Evolutionary conservation across 495 filamentous ascomycete genomes (phyloP).

Genomic region (Penicillium taxi): DNA sequence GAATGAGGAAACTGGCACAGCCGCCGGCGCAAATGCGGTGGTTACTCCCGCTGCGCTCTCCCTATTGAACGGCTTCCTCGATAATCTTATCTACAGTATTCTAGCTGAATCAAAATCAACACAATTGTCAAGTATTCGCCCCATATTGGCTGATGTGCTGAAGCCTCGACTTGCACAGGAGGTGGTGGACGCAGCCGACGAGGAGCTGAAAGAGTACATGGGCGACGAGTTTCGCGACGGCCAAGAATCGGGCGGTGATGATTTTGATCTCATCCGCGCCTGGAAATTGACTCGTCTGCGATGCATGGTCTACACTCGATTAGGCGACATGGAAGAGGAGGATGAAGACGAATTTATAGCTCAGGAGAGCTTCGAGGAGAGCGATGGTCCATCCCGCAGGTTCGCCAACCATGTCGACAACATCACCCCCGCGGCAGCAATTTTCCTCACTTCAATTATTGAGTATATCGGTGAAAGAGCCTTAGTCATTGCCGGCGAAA

Average conservation of each 20-base stretch:
- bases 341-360: constrained; percentile 83
- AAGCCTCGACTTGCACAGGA: constrained; percentile 83
- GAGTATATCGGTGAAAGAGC: constrained; percentile 93
- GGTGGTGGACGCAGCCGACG: constrained; percentile 79
- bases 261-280: constrained; percentile 78
- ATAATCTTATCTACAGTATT: constrained; percentile 86
- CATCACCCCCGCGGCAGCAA: constrained; percentile 86
- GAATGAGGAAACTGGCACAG: constrained; percentile 52
- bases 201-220: constrained; percentile 83
- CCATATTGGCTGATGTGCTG: constrained; percentile 78
- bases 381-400: constrained; percentile 42
- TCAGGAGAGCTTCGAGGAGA: constrained; percentile 55
- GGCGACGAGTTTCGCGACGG: constrained; percentile 55
- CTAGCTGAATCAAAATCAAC: constrained; percentile 74
- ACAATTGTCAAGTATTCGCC: constrained; percentile 66
- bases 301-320: constrained; percentile 95
- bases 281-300: constrained; percentile 89
- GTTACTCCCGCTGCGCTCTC: constrained; percentile 69
- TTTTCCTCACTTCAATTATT: constrained; percentile 89
- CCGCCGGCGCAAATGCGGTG: constrained; percentile 48
- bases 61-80: constrained; percentile 86
- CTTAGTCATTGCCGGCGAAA: constrained; percentile 79
- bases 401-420: constrained; percentile 53
- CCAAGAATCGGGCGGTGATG: constrained; percentile 46
- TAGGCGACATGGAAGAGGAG: constrained; percentile 96